Evolutionary conservation across 108 stramenopile species (phyloP).

Genomic region (Skeletonema marinoi): DNA sequence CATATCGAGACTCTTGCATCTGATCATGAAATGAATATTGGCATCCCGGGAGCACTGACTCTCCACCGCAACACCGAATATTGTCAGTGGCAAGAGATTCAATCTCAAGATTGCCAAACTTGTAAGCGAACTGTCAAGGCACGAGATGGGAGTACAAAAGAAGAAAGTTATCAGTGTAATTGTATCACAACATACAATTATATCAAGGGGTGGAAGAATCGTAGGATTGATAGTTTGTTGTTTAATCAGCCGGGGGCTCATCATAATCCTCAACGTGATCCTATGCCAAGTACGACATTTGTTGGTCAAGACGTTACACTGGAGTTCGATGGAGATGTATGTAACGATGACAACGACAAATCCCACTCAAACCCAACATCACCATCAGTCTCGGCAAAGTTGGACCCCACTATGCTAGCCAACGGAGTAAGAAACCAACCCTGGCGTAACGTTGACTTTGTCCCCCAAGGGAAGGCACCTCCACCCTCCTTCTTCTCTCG

Average conservation of each 20-base stretch:
- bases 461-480: slow-evolving; percentile 11
- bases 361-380: neutral
- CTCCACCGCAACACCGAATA: slow-evolving; percentile 32
- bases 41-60: slow-evolving; percentile 24
- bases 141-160: slow-evolving; percentile 29
- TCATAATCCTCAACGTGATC: slow-evolving; percentile 49
- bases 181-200: slow-evolving; percentile 40
- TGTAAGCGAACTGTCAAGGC: slow-evolving; percentile 32
- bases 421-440: slow-evolving; percentile 28
- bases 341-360: neutral
- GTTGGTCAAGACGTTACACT: slow-evolving; percentile 8
- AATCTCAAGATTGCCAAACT: slow-evolving; percentile 13
- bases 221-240: slow-evolving; percentile 19
- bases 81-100: slow-evolving; percentile 42
- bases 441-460: slow-evolving; percentile 34
- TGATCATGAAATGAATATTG: slow-evolving; percentile 8
- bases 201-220: slow-evolving; percentile 32
- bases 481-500: slow-evolving; percentile 30
- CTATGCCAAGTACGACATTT: slow-evolving; percentile 35
- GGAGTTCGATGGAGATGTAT: slow-evolving; percentile 3
- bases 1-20: neutral
- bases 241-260: slow-evolving; percentile 51
- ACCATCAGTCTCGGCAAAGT: neutral
- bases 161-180: slow-evolving; percentile 37
- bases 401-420: slow-evolving; percentile 24